Evolutionary conservation across 345 rosid species (phyloP).

Genomic region (Ricinus communis): DNA sequence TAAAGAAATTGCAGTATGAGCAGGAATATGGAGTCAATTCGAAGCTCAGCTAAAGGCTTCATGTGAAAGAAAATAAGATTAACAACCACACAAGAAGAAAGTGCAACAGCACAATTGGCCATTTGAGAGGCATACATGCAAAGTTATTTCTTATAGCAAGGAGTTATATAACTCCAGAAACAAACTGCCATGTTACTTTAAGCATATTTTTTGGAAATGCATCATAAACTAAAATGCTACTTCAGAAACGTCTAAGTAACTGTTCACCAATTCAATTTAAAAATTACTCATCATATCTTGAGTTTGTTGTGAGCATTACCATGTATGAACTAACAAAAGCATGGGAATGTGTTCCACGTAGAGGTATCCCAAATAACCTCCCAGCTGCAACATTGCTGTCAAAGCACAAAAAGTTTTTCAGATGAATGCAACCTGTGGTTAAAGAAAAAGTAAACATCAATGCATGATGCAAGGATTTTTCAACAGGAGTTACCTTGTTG

Average conservation of each 20-base stretch:
- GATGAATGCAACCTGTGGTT: background rate
- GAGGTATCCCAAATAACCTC: constrained; percentile 85
- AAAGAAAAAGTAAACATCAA: background rate
- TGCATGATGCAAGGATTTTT: background rate
- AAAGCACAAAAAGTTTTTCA: constrained; percentile 20
- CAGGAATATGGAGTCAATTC: constrained; percentile 7
- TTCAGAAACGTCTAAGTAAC: background rate
- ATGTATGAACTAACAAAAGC: constrained; percentile 97
- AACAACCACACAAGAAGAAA: background rate
- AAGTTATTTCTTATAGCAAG: too few relatives aligned
- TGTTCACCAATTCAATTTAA: background rate
- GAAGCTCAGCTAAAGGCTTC: constrained; percentile 7
- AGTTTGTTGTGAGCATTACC: constrained; percentile 32
- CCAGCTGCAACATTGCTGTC: constrained; percentile 96
- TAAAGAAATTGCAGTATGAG: constrained; percentile 10
- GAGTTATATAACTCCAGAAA: too few relatives aligned
- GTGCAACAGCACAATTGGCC: background rate
- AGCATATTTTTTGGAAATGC: background rate
- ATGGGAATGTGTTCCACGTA: constrained; percentile 96
- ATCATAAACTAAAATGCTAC: background rate
- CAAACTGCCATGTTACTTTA: background rate
- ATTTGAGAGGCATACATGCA: constrained; percentile 1
- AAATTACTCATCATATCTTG: constrained; percentile 1
- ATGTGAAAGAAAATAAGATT: background rate
- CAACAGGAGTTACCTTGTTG: constrained; percentile 61